phyloP scores from a whole-genome alignment of 805 yeast genomes.

The Ogataea wickerhamii region DNA sequence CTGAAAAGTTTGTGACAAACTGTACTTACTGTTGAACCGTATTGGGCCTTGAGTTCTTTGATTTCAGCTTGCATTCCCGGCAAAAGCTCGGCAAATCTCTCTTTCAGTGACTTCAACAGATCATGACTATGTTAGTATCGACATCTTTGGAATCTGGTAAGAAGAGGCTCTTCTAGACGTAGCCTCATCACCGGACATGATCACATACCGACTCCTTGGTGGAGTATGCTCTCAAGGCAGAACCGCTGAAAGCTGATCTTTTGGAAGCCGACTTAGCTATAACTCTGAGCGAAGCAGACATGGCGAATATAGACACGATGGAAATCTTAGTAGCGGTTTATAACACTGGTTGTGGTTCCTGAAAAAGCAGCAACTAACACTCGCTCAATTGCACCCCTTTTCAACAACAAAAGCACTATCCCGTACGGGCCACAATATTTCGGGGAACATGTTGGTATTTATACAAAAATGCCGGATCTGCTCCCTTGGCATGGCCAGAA shows the following conservation, averaged over 20 bases:
- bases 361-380: background rate
- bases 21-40: conserved; percentile 71
- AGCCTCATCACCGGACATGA: too few relatives aligned
- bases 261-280: conserved; percentile 28
- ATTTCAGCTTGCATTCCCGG: conserved; percentile 92
- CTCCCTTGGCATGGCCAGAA: background rate
- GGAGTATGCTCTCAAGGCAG: conserved; percentile 34
- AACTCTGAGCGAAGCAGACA: conserved; percentile 28
- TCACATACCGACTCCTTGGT: conserved; percentile 36
- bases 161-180: background rate
- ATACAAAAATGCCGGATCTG: background rate
- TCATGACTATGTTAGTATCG: conserved; percentile 3
- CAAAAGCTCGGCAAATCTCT: conserved; percentile 86
- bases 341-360: background rate
- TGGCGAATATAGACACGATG: conserved; percentile 1
- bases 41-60: conserved; percentile 82
- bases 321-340: background rate
- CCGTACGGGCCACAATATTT: background rate
- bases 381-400: conserved; percentile 1
- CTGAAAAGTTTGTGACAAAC: background rate
- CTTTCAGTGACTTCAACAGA: conserved; percentile 68
- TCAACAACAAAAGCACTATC: background rate
- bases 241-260: conserved; percentile 19
- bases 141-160: conserved; percentile 2
- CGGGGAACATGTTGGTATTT: conserved; percentile 1